These are phyloP conservation scores for Apocynum venetum DNA, from an alignment of 257 asterid genomes.

Conservation along the genomic window DNA sequence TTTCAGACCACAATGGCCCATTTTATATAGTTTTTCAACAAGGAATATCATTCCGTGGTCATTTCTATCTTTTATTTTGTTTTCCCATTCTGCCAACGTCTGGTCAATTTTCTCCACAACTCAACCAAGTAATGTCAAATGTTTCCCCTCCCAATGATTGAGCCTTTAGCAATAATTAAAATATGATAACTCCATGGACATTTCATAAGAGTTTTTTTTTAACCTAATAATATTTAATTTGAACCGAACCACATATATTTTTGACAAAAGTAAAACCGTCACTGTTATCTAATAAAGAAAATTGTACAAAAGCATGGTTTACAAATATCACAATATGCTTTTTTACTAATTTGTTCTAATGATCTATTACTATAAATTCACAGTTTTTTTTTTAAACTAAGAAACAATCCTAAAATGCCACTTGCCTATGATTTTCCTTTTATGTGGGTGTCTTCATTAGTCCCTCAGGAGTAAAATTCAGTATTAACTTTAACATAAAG, in stretches of 20 bases:
- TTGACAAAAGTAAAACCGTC: no score
- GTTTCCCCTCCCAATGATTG: constrained; percentile 37
- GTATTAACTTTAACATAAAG: constrained; percentile 18
- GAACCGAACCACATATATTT: no score
- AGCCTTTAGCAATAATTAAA: constrained; percentile 6
- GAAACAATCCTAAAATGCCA: background rate
- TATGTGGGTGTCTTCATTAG: constrained; percentile 10
- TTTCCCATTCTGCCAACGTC: constrained; percentile 3
- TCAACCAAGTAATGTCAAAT: constrained; percentile 13
- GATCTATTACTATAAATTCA: background rate
- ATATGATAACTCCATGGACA: background rate
- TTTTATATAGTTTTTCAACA: constrained; percentile 19
- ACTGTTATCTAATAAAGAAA: no score
- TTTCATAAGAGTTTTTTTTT: constrained; percentile 11
- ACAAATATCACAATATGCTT: no score
- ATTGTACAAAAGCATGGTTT: no score
- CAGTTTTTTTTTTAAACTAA: background rate
- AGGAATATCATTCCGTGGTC: constrained; percentile 65
- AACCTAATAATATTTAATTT: no score
- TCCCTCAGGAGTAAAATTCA: constrained; percentile 22
- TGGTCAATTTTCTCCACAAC: constrained; percentile 24
- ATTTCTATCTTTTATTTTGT: constrained; percentile 28
- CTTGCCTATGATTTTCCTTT: constrained; percentile 13
- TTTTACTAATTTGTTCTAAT: no score
- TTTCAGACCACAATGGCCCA: constrained; percentile 9